These are phyloP conservation scores for Tulasnella sp. DNA, from an alignment of 768 basidiomycete species.

Conservation along the genomic window DNA sequence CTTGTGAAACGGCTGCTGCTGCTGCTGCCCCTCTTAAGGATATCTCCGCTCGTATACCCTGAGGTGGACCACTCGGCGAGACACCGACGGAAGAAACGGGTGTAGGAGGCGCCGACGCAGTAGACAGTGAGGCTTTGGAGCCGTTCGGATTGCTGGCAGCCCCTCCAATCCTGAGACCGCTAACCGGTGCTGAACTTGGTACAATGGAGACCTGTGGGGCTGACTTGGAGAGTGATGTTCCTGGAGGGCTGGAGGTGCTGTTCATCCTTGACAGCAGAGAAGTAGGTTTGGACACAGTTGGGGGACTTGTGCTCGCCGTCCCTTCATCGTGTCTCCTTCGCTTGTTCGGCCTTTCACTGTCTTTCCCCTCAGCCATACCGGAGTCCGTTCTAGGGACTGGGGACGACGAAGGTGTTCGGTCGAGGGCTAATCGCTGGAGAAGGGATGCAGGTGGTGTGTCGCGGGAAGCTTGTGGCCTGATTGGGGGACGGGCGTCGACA, in stretches of 20 bases:
- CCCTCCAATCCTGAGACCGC: neutral
- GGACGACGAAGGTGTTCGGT: neutral
- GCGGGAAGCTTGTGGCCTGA: neutral
- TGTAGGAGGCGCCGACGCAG: neutral
- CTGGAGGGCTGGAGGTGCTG: neutral
- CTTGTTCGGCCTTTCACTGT: neutral
- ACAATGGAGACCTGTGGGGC: neutral
- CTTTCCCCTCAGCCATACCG: neutral
- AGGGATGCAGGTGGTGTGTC: neutral
- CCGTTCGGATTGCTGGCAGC: neutral
- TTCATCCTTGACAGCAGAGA: neutral
- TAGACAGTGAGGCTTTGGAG: neutral
- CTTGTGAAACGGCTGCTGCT: neutral
- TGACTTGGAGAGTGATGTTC: neutral
- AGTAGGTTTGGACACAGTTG: neutral
- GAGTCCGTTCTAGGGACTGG: neutral
- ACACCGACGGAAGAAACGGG: neutral
- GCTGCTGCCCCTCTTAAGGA: neutral
- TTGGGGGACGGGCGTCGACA: neutral
- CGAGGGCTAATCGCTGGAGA: neutral
- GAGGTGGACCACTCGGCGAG: neutral
- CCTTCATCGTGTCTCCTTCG: neutral
- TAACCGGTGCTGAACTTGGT: neutral
- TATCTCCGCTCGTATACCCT: neutral
- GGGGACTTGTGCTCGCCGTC: neutral